phyloP scores from a whole-genome alignment of 176 grass and related monocot genomes.

The Carex littledalei region DNA sequence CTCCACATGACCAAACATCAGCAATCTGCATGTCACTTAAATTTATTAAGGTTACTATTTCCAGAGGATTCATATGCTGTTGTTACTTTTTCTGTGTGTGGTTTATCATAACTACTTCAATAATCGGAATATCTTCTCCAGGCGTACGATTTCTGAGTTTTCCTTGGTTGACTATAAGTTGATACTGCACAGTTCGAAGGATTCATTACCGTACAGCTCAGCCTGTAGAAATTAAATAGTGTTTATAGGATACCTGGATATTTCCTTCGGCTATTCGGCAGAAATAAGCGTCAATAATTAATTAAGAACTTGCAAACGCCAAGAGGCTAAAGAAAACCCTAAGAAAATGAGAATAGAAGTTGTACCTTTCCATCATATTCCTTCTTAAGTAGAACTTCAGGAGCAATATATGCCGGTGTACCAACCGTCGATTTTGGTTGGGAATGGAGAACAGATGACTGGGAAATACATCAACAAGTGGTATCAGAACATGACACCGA shows the following conservation, averaged over 20 bases:
- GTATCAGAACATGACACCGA: background rate
- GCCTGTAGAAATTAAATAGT: background rate
- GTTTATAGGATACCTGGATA: background rate
- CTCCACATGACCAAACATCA: constrained; percentile 86
- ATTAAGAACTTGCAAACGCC: background rate
- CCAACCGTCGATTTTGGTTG: constrained; percentile 79
- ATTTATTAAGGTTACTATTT: background rate
- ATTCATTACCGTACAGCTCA: background rate
- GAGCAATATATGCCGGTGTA: constrained; percentile 72
- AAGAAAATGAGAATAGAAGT: background rate
- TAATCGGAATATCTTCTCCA: background rate
- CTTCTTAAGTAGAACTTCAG: constrained; percentile 53
- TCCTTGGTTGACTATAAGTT: background rate
- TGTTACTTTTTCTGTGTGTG: background rate
- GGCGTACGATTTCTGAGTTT: background rate
- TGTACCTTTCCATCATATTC: constrained; percentile 75
- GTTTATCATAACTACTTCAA: background rate
- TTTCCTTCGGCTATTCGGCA: background rate
- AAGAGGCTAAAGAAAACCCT: background rate
- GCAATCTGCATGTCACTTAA: constrained; percentile 56
- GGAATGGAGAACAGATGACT: constrained; percentile 65
- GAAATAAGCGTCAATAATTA: background rate
- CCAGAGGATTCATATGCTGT: background rate
- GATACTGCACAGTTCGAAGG: background rate
- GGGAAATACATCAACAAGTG: background rate